Base-by-base conservation (phyloP, 306 rosid genomes). In the Dryas octopetala region DNA sequence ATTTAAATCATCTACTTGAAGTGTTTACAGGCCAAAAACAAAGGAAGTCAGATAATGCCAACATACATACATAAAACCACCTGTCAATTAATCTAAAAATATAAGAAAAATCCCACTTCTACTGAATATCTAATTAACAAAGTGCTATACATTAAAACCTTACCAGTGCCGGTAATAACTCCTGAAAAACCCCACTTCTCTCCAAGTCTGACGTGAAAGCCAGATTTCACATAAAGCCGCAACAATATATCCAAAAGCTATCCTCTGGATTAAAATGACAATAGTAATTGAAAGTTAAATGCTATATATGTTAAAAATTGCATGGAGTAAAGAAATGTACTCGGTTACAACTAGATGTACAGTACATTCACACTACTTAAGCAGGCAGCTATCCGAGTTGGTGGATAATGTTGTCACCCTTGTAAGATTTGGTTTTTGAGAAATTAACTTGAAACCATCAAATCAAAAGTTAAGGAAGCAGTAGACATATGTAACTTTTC, bases 151-250 rank as follows among this genome's bases (percentile, higher is more conserved):
- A 26, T 44, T 62, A 48, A 71, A 84, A 71, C 61, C 78, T 13
- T 83, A 91, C 98, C 92, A 91, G 26, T 94, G 98, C 79, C 75
- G 77, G 70, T 52, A 80, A 70, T 84, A 88, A 80, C 76, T 81
- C 83, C 59, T 91, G 79, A 89, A 58, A 74, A 84, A 68, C 50
- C 83, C 80, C 4, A 52, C 28, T 81, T 87, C 84, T 76, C 82
- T 75, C 79, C 78, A 58, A 28, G 74, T 84, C 2, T 76, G 57
- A 72, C 71, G 55, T 45, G 96, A 82, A 73, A 94, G 84, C 95
- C 96, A 94, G 49, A 94, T 94, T 83, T 94, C 93, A 15, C 97
- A 91, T 54, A 91, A 76, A 83, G 95, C 96, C 11, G 93, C 95
- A 63, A 81, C 83, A 9, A 90, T 60, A 73, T 91, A 94, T 76